These are phyloP conservation scores for Trypethelium eluteriae DNA, from an alignment of 495 filamentous ascomycete genomes.

Conservation along the genomic window DNA sequence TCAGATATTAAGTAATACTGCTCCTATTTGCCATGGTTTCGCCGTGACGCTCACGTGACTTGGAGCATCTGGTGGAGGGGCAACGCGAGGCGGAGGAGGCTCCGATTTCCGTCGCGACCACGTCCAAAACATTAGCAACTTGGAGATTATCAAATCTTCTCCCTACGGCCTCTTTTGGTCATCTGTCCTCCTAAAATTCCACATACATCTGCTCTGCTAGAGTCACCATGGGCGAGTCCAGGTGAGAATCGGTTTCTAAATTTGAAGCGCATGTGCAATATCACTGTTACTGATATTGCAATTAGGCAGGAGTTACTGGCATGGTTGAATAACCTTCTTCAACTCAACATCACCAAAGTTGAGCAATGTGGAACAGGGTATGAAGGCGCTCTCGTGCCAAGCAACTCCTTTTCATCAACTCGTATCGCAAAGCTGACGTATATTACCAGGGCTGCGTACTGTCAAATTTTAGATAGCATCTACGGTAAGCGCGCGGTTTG, in stretches of 20 bases:
- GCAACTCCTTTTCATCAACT: slow-evolving; percentile 23
- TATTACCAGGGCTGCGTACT: slow-evolving; percentile 71
- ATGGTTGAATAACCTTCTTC: slow-evolving; percentile 95
- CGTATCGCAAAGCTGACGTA: not conserved
- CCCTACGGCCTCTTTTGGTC: not conserved
- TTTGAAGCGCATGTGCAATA: not conserved
- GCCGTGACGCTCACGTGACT: not conserved
- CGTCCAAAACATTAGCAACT: slow-evolving; percentile 1
- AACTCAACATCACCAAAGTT: slow-evolving; percentile 95
- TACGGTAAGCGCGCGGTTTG: slow-evolving; percentile 52
- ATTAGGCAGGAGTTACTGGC: slow-evolving; percentile 86
- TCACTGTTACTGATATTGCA: not conserved
- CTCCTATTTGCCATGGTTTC: no score
- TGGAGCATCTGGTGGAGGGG: not conserved
- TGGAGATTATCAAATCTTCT: not conserved
- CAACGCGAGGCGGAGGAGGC: not conserved
- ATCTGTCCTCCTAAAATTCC: not conserved
- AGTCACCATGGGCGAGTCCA: slow-evolving; percentile 5
- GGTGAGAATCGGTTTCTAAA: not conserved
- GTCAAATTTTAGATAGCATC: slow-evolving; percentile 96
- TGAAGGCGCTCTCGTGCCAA: slow-evolving; percentile 31
- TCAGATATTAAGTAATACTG: not conserved
- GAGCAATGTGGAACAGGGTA: slow-evolving; percentile 99
- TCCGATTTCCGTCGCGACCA: not conserved
- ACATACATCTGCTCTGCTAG: not conserved